These are phyloP conservation scores for Poa pratensis DNA, from an alignment of 176 grass and related monocot species.

Conservation along the genomic window DNA sequence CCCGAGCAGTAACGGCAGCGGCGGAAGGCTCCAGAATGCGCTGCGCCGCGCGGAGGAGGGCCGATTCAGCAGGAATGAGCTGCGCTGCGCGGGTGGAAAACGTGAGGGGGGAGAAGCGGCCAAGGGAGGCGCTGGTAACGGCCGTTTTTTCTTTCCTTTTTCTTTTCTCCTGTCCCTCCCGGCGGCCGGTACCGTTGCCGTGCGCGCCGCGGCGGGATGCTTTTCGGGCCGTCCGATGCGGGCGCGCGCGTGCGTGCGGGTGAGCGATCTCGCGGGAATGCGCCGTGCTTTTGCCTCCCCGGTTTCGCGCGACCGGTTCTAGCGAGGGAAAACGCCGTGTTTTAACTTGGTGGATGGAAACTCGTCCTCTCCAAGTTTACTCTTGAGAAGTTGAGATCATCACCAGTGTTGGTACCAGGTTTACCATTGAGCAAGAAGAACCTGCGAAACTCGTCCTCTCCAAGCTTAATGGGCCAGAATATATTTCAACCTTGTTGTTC, in stretches of 20 bases:
- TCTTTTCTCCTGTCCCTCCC: not conserved
- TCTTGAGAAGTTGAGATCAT: no score
- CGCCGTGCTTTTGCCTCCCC: not conserved
- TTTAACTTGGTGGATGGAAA: no score
- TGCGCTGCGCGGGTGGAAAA: slow-evolving; percentile 16
- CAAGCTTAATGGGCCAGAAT: not conserved
- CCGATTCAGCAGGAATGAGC: slow-evolving; percentile 12
- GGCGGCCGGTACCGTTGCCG: no score
- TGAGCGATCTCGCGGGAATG: slow-evolving; percentile 16
- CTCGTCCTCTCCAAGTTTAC: no score
- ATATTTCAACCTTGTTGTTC: not conserved
- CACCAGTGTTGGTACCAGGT: no score
- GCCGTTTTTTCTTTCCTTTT: slow-evolving; percentile 27
- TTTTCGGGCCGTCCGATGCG: slow-evolving; percentile 42
- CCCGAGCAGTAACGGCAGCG: slow-evolving; percentile 46
- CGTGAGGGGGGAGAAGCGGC: slow-evolving; percentile 25
- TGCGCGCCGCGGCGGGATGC: not conserved
- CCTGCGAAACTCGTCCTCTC: not conserved
- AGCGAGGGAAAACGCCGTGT: not conserved
- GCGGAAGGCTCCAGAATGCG: slow-evolving; percentile 38
- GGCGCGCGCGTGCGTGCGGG: slow-evolving; percentile 3
- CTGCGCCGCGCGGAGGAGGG: slow-evolving; percentile 21
- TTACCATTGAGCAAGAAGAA: not conserved
- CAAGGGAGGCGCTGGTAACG: slow-evolving; percentile 33
- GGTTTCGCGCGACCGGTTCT: not conserved